Base-by-base conservation (phyloP, 257 asterid genomes). In the Salvia hispanica region DNA sequence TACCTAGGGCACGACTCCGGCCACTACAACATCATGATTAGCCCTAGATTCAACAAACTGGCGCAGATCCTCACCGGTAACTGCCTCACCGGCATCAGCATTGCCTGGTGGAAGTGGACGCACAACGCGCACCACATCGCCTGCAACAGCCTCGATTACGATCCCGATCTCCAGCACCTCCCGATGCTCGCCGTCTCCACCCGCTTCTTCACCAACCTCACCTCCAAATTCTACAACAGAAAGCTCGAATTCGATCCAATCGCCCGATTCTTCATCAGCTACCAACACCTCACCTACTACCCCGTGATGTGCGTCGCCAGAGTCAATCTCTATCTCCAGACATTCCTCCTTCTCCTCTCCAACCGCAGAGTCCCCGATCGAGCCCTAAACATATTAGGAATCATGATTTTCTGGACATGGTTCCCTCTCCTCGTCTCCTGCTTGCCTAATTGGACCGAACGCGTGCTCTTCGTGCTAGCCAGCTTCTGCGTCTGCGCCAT, bases 41-140 rank as follows among this genome's bases (percentile, higher is more conserved):
- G 37, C 36, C 73, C 40, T 2, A 66, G 79, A 28, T 77, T 12
- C 58, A 82, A 82, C 72, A 77, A 70, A 9, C 0, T 78, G 11
- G 76, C 73, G 1, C 82, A 82, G 52, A 74, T 79, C 34, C 66
- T 79, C 2, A 55, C 78, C 8, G 83, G 86, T 0, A 81, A 81
- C 51, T 81, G 83, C 63, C 42, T 81, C 11, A 81, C 83, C 1
- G 83, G 83, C 0, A 81, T 81, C 54, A 75, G 79, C 71, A 81
- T 81, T 31, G 83, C 86, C 28, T 81, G 86, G 86, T 81, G 83
- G 86, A 81, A 81, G 47, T 78, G 86, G 86, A 82, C 86, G 4
- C 86, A 79, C 60, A 82, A 82, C 6, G 84, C 86, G 4, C 86
- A 82, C 33, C 84, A 82, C 43, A 47, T 77, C 7, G 74, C 84